A percentile compares a stretch with the other conserved stretches of the same genome.
Conservation (phyloP, 345 rosid species). For the Pugionium cornutum region DNA sequence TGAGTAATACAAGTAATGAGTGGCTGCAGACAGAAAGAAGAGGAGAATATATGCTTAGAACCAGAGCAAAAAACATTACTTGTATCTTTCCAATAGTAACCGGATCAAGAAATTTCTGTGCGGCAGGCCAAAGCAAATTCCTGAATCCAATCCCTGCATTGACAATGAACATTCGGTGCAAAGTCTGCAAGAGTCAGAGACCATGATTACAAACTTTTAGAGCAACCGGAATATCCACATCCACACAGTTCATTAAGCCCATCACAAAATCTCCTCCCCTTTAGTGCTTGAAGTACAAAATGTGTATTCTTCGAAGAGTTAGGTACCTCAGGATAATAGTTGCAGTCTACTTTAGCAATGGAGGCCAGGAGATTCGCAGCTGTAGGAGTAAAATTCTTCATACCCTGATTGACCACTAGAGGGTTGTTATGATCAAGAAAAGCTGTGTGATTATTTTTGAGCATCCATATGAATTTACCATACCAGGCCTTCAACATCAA, state of each 20-base stretch:
- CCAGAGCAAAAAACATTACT: slow-evolving; percentile 43
- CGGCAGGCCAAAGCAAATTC: slow-evolving; percentile 95
- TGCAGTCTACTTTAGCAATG: slow-evolving; percentile 77
- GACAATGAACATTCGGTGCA: slow-evolving; percentile 88
- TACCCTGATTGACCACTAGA: slow-evolving; percentile 53
- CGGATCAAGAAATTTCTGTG: slow-evolving; percentile 83
- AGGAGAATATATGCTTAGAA: slow-evolving; percentile 6
- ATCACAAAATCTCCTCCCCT: background rate
- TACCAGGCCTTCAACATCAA: slow-evolving; percentile 93
- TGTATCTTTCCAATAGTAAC: slow-evolving; percentile 84
- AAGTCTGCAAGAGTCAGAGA: slow-evolving; percentile 60
- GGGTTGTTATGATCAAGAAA: slow-evolving; percentile 1
- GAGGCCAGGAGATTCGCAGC: slow-evolving; percentile 80
- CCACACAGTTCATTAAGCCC: slow-evolving; percentile 18
- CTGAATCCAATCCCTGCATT: slow-evolving; percentile 97
- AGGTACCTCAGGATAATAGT: slow-evolving; percentile 87
- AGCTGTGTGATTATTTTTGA: background rate
- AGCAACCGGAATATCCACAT: slow-evolving; percentile 33
- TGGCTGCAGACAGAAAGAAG: background rate
- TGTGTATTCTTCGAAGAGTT: slow-evolving; percentile 23
- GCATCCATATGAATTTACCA: background rate
- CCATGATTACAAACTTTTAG: slow-evolving; percentile 40
- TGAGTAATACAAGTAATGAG: slow-evolving; percentile 41
- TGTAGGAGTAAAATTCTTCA: slow-evolving; percentile 77
- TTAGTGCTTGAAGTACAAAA: background rate